Percentiles rank a stretch among this genome's conserved stretches.
Conservation (phyloP, 345 rosid genomes). For the Boechera stricta region DNA sequence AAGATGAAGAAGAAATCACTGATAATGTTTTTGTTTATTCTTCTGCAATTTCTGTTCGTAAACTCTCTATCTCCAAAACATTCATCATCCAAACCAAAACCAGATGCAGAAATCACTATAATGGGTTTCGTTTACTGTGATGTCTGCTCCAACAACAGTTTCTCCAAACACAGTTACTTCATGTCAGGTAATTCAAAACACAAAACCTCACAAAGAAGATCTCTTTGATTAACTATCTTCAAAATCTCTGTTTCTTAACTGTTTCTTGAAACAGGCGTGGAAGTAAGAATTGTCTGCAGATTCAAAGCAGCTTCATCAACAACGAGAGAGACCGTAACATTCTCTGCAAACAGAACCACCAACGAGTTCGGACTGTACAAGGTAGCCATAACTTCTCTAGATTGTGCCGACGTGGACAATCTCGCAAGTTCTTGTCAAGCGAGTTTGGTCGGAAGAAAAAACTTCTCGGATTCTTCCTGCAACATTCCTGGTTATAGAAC, state of each 20-base stretch:
- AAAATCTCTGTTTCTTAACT: background rate
- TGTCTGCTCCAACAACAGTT: constrained; percentile 94
- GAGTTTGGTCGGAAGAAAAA: constrained; percentile 54
- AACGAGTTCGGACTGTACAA: constrained; percentile 77
- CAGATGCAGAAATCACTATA: constrained; percentile 62
- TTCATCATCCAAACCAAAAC: constrained; percentile 40
- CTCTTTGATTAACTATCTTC: background rate
- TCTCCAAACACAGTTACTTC: constrained; percentile 97
- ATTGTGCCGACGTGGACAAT: constrained; percentile 69
- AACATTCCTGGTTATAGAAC: constrained; percentile 78
- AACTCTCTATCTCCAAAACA: constrained; percentile 49
- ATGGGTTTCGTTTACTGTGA: constrained; percentile 97
- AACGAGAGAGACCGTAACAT: constrained; percentile 64
- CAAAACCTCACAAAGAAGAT: background rate
- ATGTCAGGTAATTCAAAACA: constrained; percentile 61
- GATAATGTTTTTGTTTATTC: constrained; percentile 33
- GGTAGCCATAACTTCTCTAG: constrained; percentile 74
- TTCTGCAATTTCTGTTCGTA: constrained; percentile 49
- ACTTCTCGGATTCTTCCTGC: constrained; percentile 63
- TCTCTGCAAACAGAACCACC: constrained; percentile 91
- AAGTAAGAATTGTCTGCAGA: constrained; percentile 83
- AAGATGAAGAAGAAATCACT: constrained; percentile 22
- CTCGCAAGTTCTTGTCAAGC: constrained; percentile 78
- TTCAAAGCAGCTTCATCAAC: constrained; percentile 64
- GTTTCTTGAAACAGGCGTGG: constrained; percentile 64